Conservation (phyloP, 495 filamentous ascomycete genomes). For the Aspergillus mulundensis region DNA sequence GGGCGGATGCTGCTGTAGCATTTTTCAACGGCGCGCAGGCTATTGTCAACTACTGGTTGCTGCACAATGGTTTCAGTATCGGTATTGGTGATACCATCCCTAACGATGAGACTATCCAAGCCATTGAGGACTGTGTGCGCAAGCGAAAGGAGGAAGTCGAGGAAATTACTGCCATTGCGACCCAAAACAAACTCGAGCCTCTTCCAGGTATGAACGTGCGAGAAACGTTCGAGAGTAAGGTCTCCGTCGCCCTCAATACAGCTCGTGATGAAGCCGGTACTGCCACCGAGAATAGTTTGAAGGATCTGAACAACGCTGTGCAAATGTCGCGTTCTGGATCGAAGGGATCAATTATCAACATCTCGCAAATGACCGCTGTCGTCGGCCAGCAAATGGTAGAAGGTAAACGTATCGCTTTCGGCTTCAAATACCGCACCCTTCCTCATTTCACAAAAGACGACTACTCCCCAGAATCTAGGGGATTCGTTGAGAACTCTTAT, state of each 20-base stretch:
- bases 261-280: slow-evolving; percentile 95
- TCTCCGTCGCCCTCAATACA: slow-evolving; percentile 86
- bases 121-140: slow-evolving; percentile 74
- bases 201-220: slow-evolving; percentile 96
- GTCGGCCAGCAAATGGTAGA: slow-evolving; percentile 98
- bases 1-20: slow-evolving; percentile 72
- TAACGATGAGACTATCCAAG: slow-evolving; percentile 72
- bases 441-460: slow-evolving; percentile 99
- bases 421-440: slow-evolving; percentile 96
- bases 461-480: slow-evolving; percentile 92
- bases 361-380: slow-evolving; percentile 97
- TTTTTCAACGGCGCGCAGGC: slow-evolving; percentile 96
- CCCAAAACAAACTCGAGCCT: slow-evolving; percentile 78
- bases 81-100: slow-evolving; percentile 98
- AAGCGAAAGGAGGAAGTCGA: slow-evolving; percentile 76
- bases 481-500: slow-evolving; percentile 99
- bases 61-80: slow-evolving; percentile 98
- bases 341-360: slow-evolving; percentile 97
- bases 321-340: slow-evolving; percentile 95
- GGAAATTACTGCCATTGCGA: slow-evolving; percentile 67
- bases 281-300: slow-evolving; percentile 83
- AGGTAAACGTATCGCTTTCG: slow-evolving; percentile 98
- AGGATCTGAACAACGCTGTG: slow-evolving; percentile 91
- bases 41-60: slow-evolving; percentile 93
- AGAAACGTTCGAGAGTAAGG: slow-evolving; percentile 95